A percentile compares a stretch with the other conserved stretches of the same genome.
phyloP scores from a whole-genome alignment of 106 monocot species.

The Dactylorhiza incarnata region DNA sequence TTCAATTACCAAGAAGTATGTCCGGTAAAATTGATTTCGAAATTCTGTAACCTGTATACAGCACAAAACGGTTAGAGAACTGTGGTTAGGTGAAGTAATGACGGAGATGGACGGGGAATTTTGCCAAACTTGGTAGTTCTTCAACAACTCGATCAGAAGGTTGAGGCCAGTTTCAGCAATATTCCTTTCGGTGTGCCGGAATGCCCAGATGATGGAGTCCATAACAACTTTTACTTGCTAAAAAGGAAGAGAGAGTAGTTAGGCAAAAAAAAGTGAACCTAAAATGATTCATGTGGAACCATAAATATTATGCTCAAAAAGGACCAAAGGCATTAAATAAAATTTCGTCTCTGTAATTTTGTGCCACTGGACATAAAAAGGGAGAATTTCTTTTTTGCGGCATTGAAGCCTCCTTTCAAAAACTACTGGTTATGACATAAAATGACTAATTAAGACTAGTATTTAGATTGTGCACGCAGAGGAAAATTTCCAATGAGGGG shows the following conservation, averaged over 20 bases:
- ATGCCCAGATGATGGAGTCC: slow-evolving; percentile 98
- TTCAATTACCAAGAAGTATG: slow-evolving; percentile 83
- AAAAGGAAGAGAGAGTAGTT: not conserved
- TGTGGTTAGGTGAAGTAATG: not conserved
- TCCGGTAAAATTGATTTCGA: slow-evolving; percentile 90
- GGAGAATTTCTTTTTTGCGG: too few species aligned
- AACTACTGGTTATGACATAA: too few species aligned
- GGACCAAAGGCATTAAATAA: not conserved
- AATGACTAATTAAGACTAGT: too few species aligned
- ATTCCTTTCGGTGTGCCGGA: slow-evolving; percentile 97
- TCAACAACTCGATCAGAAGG: slow-evolving; percentile 84
- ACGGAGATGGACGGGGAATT: not conserved
- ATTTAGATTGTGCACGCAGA: too few species aligned
- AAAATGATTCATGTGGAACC: not conserved
- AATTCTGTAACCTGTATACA: slow-evolving; percentile 60
- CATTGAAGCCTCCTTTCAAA: not conserved
- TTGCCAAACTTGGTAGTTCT: slow-evolving; percentile 71
- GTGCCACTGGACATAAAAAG: too few species aligned
- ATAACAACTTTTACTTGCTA: slow-evolving; percentile 97
- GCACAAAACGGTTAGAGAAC: not conserved
- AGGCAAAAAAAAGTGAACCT: not conserved
- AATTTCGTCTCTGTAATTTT: too few species aligned
- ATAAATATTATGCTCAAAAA: too few species aligned
- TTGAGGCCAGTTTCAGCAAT: slow-evolving; percentile 97
- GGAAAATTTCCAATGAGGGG: not conserved